These are phyloP conservation scores for Saccharomycopsis malanga DNA, from an alignment of 805 yeast species.

Conservation along the genomic window DNA sequence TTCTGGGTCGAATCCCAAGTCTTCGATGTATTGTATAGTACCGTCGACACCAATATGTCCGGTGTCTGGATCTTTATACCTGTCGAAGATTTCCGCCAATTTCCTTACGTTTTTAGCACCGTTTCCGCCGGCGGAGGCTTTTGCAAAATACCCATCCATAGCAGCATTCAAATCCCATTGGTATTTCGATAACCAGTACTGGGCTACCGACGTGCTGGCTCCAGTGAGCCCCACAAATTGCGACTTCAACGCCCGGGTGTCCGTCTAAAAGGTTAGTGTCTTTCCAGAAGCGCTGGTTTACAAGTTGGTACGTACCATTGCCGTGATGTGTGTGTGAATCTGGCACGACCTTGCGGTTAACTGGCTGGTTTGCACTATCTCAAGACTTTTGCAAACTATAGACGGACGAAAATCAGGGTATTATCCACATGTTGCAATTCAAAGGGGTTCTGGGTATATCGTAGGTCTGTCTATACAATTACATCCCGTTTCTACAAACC, in stretches of 20 bases:
- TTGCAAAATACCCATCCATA: not conserved
- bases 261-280: not conserved
- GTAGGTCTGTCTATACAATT: no score
- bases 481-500: no score
- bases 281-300: no score
- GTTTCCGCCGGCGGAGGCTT: not conserved
- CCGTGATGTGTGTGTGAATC: no score
- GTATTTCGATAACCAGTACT: not conserved
- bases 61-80: constrained; percentile 7
- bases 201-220: not conserved
- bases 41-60: constrained; percentile 68
- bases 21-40: constrained; percentile 59
- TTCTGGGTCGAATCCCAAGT: constrained; percentile 65
- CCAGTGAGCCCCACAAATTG: not conserved
- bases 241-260: not conserved
- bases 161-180: not conserved
- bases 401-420: no score
- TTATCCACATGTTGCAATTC: no score
- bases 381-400: no score
- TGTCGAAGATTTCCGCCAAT: constrained; percentile 9
- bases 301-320: no score
- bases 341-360: no score
- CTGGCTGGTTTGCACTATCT: no score
- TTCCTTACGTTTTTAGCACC: not conserved
- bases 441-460: no score